phyloP scores from a whole-genome alignment of 75 land plant genomes.

The Sequoiadendron giganteum region DNA sequence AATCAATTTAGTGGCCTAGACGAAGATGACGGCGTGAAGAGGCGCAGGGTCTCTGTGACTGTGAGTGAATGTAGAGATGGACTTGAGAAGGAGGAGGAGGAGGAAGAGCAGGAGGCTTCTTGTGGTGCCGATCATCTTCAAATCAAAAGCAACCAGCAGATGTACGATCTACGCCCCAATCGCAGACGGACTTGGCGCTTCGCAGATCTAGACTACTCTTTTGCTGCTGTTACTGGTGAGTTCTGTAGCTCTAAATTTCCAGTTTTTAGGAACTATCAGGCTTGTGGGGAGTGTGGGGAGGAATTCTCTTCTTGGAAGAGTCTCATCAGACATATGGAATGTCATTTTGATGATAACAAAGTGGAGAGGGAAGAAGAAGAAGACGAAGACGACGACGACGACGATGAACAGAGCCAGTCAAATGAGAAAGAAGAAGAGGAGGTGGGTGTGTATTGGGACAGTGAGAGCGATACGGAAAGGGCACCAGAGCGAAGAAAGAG shows the following conservation, averaged over 20 bases:
- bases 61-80: background rate
- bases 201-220: slow-evolving; percentile 6
- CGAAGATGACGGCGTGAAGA: background rate
- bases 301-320: slow-evolving; percentile 80
- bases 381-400: background rate
- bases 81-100: background rate
- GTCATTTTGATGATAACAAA: slow-evolving; percentile 37
- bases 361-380: slow-evolving; percentile 8
- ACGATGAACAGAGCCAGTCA: background rate
- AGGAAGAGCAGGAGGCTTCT: background rate
- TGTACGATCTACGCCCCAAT: slow-evolving; percentile 11
- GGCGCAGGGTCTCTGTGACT: background rate
- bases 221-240: background rate
- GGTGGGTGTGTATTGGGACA: slow-evolving; percentile 29
- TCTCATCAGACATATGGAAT: slow-evolving; percentile 76
- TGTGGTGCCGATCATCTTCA: background rate
- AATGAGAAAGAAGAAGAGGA: slow-evolving; percentile 32
- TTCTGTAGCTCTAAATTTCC: background rate
- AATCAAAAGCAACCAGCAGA: background rate
- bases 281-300: slow-evolving; percentile 67
- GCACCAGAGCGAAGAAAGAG: background rate
- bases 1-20: background rate
- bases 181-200: background rate
- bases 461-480: slow-evolving; percentile 17
- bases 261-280: slow-evolving; percentile 30